These are phyloP conservation scores for Papilionanthe hybrid DNA, from an alignment of 116 monocot genomes.

Conservation along the genomic window DNA sequence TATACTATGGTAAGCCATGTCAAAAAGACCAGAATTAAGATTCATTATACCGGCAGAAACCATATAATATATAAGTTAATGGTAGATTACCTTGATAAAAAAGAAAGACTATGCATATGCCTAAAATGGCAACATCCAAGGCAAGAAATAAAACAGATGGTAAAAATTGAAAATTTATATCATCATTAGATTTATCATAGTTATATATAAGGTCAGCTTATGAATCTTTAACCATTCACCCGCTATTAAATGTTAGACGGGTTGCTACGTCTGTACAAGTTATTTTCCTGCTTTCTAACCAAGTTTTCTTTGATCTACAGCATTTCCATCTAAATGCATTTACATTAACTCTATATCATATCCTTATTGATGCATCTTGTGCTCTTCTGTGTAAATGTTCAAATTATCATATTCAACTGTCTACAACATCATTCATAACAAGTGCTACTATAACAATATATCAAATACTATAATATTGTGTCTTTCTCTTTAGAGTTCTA, in stretches of 20 bases:
- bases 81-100: too few relatives aligned
- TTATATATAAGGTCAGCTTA: background rate
- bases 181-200: background rate
- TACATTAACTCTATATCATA: background rate
- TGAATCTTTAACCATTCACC: background rate
- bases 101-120: too few relatives aligned
- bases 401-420: background rate
- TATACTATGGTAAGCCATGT: conserved; percentile 8
- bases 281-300: background rate
- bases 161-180: too few relatives aligned
- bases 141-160: too few relatives aligned
- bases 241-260: background rate
- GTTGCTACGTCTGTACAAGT: background rate
- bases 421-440: background rate
- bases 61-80: background rate
- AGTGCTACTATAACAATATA: too few relatives aligned
- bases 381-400: background rate
- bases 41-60: background rate
- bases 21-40: background rate
- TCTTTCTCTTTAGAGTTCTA: too few relatives aligned
- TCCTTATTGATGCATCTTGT: background rate
- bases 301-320: too few relatives aligned
- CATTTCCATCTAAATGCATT: background rate
- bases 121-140: too few relatives aligned
- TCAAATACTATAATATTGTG: too few relatives aligned